These are phyloP conservation scores for Rosa rugosa DNA, from an alignment of 306 rosid genomes.

Conservation along the genomic window DNA sequence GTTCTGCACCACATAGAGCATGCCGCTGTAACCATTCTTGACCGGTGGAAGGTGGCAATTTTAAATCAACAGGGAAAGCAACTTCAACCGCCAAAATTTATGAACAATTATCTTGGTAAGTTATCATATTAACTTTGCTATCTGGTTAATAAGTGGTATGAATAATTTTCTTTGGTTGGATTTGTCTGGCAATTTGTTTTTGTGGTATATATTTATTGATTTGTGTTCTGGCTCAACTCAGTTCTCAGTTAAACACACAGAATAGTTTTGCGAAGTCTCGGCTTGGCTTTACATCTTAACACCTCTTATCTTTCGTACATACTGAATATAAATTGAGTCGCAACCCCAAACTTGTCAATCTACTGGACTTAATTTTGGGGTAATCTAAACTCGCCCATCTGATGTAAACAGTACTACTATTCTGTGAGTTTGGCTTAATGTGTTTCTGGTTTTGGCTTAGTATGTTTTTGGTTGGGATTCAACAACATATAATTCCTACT, in stretches of 20 bases:
- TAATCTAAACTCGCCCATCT: not conserved
- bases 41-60: constrained; percentile 86
- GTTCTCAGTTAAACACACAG: not conserved
- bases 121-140: constrained; percentile 19
- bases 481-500: not conserved
- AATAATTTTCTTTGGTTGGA: not conserved
- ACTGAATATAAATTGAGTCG: not conserved
- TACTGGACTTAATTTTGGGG: not conserved
- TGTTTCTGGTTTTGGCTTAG: constrained; percentile 3
- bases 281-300: not conserved
- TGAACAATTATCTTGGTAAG: constrained; percentile 98
- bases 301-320: not conserved
- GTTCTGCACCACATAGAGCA: constrained; percentile 85
- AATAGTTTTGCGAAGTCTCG: not conserved
- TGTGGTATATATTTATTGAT: not conserved
- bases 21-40: constrained; percentile 97
- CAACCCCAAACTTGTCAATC: not conserved
- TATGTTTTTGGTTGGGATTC: not conserved
- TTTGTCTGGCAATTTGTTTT: not conserved
- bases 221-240: not conserved
- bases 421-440: not conserved
- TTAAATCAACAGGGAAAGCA: constrained; percentile 67
- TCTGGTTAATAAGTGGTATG: constrained; percentile 2
- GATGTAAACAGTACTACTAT: not conserved
- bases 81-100: constrained; percentile 62